A percentile compares a stretch with the other conserved stretches of the same genome.
Conservation (phyloP, 2,329 filamentous ascomycete species). For the Coleophoma eucalyptorum region DNA sequence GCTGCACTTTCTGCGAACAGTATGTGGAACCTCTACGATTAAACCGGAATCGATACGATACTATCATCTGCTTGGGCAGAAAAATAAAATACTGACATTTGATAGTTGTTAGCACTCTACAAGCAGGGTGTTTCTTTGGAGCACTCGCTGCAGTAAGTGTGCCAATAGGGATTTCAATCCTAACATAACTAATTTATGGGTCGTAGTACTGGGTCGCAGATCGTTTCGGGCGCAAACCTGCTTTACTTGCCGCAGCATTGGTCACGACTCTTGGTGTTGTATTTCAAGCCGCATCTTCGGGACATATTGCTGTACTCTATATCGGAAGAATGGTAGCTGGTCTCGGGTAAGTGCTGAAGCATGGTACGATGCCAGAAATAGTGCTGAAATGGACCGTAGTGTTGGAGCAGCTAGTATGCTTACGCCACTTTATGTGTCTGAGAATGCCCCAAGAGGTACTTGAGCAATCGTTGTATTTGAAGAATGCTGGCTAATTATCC, state of each 20-base stretch:
- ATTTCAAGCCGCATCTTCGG: constrained; percentile 59
- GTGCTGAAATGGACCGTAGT: neutral
- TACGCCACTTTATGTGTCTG: constrained; percentile 23
- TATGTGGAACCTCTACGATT: constrained; percentile 4
- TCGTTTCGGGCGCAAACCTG: constrained; percentile 18
- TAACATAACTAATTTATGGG: neutral
- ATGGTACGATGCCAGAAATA: neutral
- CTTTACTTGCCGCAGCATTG: constrained; percentile 50
- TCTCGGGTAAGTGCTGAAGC: constrained; percentile 28
- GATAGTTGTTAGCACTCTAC: constrained; percentile 62
- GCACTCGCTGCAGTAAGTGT: constrained; percentile 43
- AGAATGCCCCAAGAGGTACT: constrained; percentile 35
- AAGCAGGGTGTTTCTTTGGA: constrained; percentile 65
- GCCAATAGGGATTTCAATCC: constrained; percentile 1
- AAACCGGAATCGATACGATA: neutral
- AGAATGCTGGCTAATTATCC: constrained; percentile 34
- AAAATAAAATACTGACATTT: neutral
- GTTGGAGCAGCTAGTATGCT: constrained; percentile 44
- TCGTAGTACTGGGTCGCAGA: constrained; percentile 29
- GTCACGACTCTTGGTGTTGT: constrained; percentile 59
- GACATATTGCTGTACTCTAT: constrained; percentile 60
- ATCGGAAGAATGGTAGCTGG: constrained; percentile 55
- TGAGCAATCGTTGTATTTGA: constrained; percentile 31
- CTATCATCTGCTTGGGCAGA: neutral
- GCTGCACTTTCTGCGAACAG: constrained; percentile 57